Evolutionary conservation across 2,329 filamentous ascomycete genomes (phyloP).

Genomic region (Xylaria sp.): DNA sequence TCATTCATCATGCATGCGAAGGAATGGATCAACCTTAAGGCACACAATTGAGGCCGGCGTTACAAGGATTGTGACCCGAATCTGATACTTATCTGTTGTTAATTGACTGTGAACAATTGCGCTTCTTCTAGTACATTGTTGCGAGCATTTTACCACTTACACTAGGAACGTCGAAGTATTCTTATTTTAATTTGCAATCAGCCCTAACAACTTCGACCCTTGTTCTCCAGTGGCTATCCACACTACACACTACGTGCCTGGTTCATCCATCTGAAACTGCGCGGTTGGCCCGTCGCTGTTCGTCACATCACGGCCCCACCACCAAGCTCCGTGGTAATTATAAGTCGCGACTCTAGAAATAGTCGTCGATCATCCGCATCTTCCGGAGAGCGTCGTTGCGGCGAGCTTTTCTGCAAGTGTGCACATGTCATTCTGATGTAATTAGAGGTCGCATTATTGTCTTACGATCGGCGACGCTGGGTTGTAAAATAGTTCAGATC

Average conservation of each 20-base stretch:
- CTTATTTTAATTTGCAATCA: background rate
- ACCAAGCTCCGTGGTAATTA: conserved; percentile 15
- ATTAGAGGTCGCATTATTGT: background rate
- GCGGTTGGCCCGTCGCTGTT: conserved; percentile 14
- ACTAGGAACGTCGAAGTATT: background rate
- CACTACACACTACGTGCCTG: background rate
- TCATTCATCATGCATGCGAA: conserved; percentile 23
- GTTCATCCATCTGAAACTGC: conserved; percentile 33
- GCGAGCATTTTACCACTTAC: background rate
- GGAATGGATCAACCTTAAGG: background rate
- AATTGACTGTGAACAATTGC: background rate
- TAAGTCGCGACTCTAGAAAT: background rate
- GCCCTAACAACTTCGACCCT: conserved; percentile 11
- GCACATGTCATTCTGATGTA: background rate
- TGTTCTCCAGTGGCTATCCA: background rate
- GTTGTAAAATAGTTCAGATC: background rate
- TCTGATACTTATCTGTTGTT: background rate
- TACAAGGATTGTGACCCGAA: background rate
- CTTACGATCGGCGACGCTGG: background rate
- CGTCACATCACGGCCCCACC: conserved; percentile 19
- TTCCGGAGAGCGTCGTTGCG: background rate
- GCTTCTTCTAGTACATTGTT: background rate
- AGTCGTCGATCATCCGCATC: background rate
- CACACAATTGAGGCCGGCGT: background rate
- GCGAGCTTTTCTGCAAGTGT: background rate